Conservation (phyloP, 768 basidiomycete genomes). For the Clitopilus hobsonii region DNA sequence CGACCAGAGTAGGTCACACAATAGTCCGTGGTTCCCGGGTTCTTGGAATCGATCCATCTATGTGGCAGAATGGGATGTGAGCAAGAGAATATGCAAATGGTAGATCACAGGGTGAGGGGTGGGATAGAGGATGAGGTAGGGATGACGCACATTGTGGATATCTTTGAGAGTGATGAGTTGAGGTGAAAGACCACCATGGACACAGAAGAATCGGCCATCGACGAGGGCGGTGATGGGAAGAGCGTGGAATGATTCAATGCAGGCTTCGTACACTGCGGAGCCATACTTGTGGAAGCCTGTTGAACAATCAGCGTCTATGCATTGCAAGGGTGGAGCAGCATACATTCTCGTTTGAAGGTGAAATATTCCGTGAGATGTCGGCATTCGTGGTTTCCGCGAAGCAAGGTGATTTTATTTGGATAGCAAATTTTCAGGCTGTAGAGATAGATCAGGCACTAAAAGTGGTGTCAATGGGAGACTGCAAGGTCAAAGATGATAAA, state of each 20-base stretch:
- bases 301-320: not conserved
- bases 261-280: slow-evolving; percentile 82
- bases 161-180: slow-evolving; percentile 79
- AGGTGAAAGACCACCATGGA: slow-evolving; percentile 94
- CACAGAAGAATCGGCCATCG: slow-evolving; percentile 94
- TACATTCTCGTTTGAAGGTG: slow-evolving; percentile 97
- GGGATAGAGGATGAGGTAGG: not conserved
- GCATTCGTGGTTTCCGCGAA: slow-evolving; percentile 97
- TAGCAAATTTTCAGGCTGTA: slow-evolving; percentile 91
- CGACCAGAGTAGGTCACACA: slow-evolving; percentile 96
- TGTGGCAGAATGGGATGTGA: slow-evolving; percentile 3
- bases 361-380: slow-evolving; percentile 96
- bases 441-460: slow-evolving; percentile 83
- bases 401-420: slow-evolving; percentile 74
- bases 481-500: not conserved
- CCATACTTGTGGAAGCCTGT: slow-evolving; percentile 91
- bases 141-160: slow-evolving; percentile 49
- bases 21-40: slow-evolving; percentile 84
- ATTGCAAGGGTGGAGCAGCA: slow-evolving; percentile 18
- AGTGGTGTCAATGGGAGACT: slow-evolving; percentile 15
- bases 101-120: no score
- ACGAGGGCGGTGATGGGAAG: slow-evolving; percentile 89
- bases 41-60: slow-evolving; percentile 92
- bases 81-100: not conserved
- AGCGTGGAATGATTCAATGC: slow-evolving; percentile 84